Evolutionary conservation across 2,329 filamentous ascomycete genomes (phyloP).

Genomic region (Furcasterigmium furcatum): DNA sequence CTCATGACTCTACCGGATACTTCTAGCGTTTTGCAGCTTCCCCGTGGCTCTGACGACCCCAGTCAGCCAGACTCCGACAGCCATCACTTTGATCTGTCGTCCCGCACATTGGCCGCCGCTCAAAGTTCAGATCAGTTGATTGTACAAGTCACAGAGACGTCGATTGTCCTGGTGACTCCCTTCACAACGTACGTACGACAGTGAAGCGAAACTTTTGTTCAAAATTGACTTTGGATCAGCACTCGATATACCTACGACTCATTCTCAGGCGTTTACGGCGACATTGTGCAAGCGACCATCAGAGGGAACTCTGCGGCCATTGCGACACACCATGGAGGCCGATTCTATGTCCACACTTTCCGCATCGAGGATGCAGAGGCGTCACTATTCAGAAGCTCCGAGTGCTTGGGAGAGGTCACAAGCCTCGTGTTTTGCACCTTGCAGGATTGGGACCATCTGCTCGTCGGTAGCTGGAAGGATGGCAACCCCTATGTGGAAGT

Average conservation of each 20-base stretch:
- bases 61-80: slow-evolving; percentile 35
- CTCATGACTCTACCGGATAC: slow-evolving; percentile 47
- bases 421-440: slow-evolving; percentile 35
- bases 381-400: slow-evolving; percentile 22
- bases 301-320: slow-evolving; percentile 34
- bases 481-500: slow-evolving; percentile 28
- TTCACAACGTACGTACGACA: too few species aligned
- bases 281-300: slow-evolving; percentile 40
- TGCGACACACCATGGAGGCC: slow-evolving; percentile 31
- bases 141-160: slow-evolving; percentile 53
- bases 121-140: slow-evolving; percentile 31
- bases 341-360: slow-evolving; percentile 36
- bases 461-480: slow-evolving; percentile 29
- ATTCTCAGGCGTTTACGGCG: slow-evolving; percentile 12
- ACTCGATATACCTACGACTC: slow-evolving; percentile 1
- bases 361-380: slow-evolving; percentile 28
- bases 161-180: slow-evolving; percentile 34
- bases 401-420: slow-evolving; percentile 44
- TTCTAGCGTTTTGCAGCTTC: slow-evolving; percentile 45
- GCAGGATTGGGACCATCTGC: slow-evolving; percentile 20
- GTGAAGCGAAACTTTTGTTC: too few species aligned
- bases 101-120: slow-evolving; percentile 47
- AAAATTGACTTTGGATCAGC: neutral
- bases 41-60: slow-evolving; percentile 42
- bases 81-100: slow-evolving; percentile 47